These are phyloP conservation scores for Aspergillus pseudoglaucus DNA, from an alignment of 2,329 filamentous ascomycete genomes.

Conservation along the genomic window DNA sequence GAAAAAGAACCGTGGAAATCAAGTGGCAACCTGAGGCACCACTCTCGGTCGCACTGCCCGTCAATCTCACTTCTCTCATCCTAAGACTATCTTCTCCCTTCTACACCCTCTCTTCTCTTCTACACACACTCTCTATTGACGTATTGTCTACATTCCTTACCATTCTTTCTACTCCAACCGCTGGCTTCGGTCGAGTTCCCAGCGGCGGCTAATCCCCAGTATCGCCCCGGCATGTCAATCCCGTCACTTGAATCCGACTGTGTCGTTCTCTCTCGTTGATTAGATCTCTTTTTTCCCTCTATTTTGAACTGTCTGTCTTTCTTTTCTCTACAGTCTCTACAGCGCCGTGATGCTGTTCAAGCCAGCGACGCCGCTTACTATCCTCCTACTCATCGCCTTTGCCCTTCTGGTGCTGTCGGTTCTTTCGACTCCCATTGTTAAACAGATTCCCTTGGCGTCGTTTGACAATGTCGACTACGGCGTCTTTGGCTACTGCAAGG, in stretches of 20 bases:
- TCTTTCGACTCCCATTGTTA: conserved; percentile 85
- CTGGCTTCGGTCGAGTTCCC: too few relatives aligned
- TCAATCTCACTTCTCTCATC: too few relatives aligned
- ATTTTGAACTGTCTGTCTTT: background rate
- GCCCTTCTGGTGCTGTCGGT: conserved; percentile 76
- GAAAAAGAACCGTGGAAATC: too few relatives aligned
- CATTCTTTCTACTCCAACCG: too few relatives aligned
- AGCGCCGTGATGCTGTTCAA: conserved; percentile 63
- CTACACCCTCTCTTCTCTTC: too few relatives aligned
- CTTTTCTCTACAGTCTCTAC: conserved; percentile 3
- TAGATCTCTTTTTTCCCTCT: background rate
- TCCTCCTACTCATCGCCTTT: conserved; percentile 81
- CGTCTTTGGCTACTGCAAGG: conserved; percentile 82
- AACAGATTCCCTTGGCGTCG: conserved; percentile 72
- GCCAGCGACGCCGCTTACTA: conserved; percentile 82
- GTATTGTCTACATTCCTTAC: too few relatives aligned
- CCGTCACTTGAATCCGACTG: background rate
- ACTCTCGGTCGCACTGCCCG: too few relatives aligned
- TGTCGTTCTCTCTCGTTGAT: background rate
- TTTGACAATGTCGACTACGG: conserved; percentile 76
- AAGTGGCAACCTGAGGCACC: too few relatives aligned
- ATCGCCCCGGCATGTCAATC: too few relatives aligned
- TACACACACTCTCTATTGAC: too few relatives aligned
- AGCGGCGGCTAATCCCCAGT: too few relatives aligned
- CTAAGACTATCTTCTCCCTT: too few relatives aligned